Conservation (phyloP, 345 rosid genomes). For the Punica granatum region DNA sequence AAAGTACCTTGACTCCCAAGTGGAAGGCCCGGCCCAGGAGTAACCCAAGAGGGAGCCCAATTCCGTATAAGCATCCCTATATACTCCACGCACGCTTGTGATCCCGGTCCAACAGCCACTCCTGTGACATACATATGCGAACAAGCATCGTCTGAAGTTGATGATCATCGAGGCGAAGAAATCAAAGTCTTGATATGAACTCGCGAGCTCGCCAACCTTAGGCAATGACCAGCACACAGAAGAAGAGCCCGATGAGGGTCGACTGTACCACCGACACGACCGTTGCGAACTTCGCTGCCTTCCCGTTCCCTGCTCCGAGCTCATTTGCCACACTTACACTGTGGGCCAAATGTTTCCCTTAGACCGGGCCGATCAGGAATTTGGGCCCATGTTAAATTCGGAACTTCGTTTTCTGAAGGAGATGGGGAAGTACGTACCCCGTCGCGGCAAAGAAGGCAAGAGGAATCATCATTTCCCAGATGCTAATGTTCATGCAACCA, state of each 20-base stretch:
- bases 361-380: no score
- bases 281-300: slow-evolving; percentile 29
- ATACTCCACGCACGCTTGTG: slow-evolving; percentile 67
- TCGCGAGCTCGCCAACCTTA: slow-evolving; percentile 22
- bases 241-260: slow-evolving; percentile 23
- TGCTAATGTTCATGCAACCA: slow-evolving; percentile 33
- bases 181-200: no score
- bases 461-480: slow-evolving; percentile 42
- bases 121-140: slow-evolving; percentile 31
- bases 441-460: slow-evolving; percentile 35
- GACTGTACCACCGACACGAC: slow-evolving; percentile 22
- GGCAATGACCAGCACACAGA: slow-evolving; percentile 17
- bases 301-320: slow-evolving; percentile 23
- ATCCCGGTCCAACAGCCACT: slow-evolving; percentile 82
- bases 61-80: slow-evolving; percentile 56
- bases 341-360: no score
- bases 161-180: no score
- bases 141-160: neutral
- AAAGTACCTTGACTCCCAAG: slow-evolving; percentile 43
- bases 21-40: slow-evolving; percentile 60
- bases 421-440: slow-evolving; percentile 21
- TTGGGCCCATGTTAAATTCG: no score
- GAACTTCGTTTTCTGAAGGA: no score
- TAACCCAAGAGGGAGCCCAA: slow-evolving; percentile 68
- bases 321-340: no score